Conservation (phyloP, 371 early-diverging fungal genomes). For the Mucor irregularis region DNA sequence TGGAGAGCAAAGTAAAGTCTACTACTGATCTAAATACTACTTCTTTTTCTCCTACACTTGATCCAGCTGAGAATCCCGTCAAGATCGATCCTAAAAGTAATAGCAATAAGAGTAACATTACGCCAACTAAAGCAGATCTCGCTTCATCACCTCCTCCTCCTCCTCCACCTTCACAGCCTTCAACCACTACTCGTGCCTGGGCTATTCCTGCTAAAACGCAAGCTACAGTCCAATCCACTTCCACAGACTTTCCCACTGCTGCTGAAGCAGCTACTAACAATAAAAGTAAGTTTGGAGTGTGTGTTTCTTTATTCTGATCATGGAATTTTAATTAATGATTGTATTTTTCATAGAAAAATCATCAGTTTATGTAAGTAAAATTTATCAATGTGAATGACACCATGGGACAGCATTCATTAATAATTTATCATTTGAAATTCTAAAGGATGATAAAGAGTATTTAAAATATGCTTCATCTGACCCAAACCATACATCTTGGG, state of each 20-base stretch:
- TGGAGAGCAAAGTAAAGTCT: background rate
- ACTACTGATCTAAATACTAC: background rate
- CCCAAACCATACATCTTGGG: constrained; percentile 31
- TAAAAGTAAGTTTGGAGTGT: constrained; percentile 28
- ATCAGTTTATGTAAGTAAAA: constrained; percentile 5
- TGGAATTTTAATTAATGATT: background rate
- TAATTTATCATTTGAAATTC: background rate
- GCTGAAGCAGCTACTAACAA: constrained; percentile 22
- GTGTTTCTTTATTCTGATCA: background rate
- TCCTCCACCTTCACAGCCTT: constrained; percentile 3
- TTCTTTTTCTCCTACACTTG: background rate
- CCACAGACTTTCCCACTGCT: constrained; percentile 33
- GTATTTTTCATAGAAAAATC: constrained; percentile 3
- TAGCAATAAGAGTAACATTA: too few species aligned
- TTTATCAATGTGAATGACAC: background rate
- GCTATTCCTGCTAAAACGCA: constrained; percentile 13
- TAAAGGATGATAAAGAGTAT: constrained; percentile 26
- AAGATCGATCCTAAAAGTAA: too few species aligned
- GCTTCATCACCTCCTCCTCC: constrained; percentile 24
- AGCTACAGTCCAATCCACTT: background rate
- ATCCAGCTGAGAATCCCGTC: background rate
- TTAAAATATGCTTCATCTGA: constrained; percentile 20
- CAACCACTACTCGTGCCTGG: constrained; percentile 25
- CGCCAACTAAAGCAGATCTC: constrained; percentile 13
- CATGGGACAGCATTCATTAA: too few species aligned